Percentiles rank a stretch among this genome's conserved stretches.
Conservation (phyloP, 1,139 yeast species). For the Arxiozyma slooffiae region DNA sequence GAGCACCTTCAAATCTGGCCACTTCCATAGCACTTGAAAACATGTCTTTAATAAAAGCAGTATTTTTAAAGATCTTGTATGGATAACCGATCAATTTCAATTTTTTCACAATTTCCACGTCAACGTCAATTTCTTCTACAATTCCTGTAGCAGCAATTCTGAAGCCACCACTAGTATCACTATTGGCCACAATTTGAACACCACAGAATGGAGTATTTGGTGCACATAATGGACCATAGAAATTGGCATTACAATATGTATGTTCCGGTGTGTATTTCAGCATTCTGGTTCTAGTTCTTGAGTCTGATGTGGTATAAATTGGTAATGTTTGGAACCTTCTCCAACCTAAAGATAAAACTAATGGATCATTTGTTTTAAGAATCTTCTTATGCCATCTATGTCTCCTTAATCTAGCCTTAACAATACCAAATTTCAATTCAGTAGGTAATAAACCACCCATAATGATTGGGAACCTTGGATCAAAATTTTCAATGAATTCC, state of each 20-base stretch:
- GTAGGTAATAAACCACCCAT: slow-evolving; percentile 86
- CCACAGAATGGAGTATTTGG: slow-evolving; percentile 98
- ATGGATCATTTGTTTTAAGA: slow-evolving; percentile 89
- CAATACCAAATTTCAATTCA: slow-evolving; percentile 86
- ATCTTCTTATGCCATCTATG: slow-evolving; percentile 99
- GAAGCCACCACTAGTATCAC: slow-evolving; percentile 83
- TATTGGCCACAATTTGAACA: slow-evolving; percentile 74
- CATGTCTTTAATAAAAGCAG: slow-evolving; percentile 97
- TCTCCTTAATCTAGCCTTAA: slow-evolving; percentile 89
- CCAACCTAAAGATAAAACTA: slow-evolving; percentile 93
- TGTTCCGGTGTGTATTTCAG: slow-evolving; percentile 97
- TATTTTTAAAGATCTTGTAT: slow-evolving; percentile 83
- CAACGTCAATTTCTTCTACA: slow-evolving; percentile 83
- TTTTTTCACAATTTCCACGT: slow-evolving; percentile 87
- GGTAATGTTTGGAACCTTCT: slow-evolving; percentile 96
- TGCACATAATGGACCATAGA: slow-evolving; percentile 93
- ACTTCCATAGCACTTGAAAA: slow-evolving; percentile 86
- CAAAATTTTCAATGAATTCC: slow-evolving; percentile 80
- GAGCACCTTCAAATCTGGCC: slow-evolving; percentile 96
- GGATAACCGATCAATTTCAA: slow-evolving; percentile 93
- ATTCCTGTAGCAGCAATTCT: slow-evolving; percentile 97
- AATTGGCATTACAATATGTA: slow-evolving; percentile 90
- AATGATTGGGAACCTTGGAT: slow-evolving; percentile 75
- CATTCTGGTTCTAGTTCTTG: slow-evolving; percentile 96
- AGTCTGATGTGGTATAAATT: slow-evolving; percentile 89